Percentiles rank a stretch among this genome's conserved stretches.
phyloP scores from a whole-genome alignment of 305 asterid genomes.

The Solanum chacoense region DNA sequence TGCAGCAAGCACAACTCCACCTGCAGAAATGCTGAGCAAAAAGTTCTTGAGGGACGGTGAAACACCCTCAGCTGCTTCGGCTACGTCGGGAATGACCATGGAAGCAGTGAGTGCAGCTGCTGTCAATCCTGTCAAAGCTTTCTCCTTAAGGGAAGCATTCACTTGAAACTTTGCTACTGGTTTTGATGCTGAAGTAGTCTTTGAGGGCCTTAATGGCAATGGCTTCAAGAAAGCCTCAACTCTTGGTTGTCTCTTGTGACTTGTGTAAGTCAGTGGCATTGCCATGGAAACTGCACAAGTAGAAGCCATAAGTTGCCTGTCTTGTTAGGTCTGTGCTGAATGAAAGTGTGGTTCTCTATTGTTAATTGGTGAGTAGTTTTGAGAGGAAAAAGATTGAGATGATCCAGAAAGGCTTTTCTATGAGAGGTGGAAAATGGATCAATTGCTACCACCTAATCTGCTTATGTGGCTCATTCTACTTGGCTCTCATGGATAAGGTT shows the following conservation, averaged over 20 bases:
- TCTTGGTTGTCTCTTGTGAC: slow-evolving; percentile 31
- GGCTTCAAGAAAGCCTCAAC: slow-evolving; percentile 45
- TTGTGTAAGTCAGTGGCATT: slow-evolving; percentile 36
- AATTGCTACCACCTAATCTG: background rate
- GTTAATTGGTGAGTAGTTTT: slow-evolving; percentile 6
- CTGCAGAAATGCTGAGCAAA: slow-evolving; percentile 82
- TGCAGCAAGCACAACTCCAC: slow-evolving; percentile 54
- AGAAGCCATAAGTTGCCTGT: slow-evolving; percentile 46
- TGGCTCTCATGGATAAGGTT: slow-evolving; percentile 49
- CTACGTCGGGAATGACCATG: slow-evolving; percentile 54
- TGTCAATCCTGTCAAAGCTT: slow-evolving; percentile 59
- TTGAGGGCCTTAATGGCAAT: slow-evolving; percentile 32
- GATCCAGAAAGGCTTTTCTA: slow-evolving; percentile 8
- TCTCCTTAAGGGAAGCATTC: slow-evolving; percentile 62
- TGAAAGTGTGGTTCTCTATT: slow-evolving; percentile 2
- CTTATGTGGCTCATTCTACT: slow-evolving; percentile 48
- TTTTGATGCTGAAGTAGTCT: slow-evolving; percentile 14
- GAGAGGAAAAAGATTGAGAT: slow-evolving; percentile 9
- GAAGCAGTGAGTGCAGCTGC: slow-evolving; percentile 69
- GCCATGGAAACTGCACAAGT: slow-evolving; percentile 57
- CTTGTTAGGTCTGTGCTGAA: background rate
- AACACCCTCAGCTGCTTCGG: slow-evolving; percentile 55
- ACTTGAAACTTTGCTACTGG: slow-evolving; percentile 31
- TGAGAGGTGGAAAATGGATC: slow-evolving; percentile 49
- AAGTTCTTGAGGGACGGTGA: slow-evolving; percentile 79